Conservation (phyloP, 2,329 filamentous ascomycete genomes). For the Colletotrichum lentis region DNA sequence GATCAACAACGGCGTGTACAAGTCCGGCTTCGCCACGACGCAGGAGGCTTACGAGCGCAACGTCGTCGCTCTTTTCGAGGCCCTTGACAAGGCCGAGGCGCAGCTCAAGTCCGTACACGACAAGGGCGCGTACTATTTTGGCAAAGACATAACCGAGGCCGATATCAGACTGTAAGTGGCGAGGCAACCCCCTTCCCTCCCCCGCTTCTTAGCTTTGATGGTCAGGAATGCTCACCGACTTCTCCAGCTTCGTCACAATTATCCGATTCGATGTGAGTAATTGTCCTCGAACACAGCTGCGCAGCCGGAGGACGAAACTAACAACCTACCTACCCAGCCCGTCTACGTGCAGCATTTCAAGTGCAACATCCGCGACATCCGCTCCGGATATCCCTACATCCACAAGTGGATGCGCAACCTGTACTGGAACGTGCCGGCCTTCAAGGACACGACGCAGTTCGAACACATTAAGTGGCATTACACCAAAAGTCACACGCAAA, state of each 20-base stretch:
- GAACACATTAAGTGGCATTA: slow-evolving; percentile 90
- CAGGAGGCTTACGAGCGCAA: slow-evolving; percentile 83
- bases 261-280: slow-evolving; percentile 70
- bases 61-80: slow-evolving; percentile 74
- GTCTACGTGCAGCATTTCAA: slow-evolving; percentile 91
- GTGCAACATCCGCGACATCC: slow-evolving; percentile 85
- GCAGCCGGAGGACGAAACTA: not conserved
- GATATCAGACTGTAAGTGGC: slow-evolving; percentile 73
- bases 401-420: slow-evolving; percentile 83
- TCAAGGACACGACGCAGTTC: slow-evolving; percentile 85
- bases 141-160: slow-evolving; percentile 77
- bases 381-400: slow-evolving; percentile 80
- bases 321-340: slow-evolving; percentile 46
- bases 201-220: not conserved
- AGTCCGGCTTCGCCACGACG: slow-evolving; percentile 83
- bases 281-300: not conserved
- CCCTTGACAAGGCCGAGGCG: slow-evolving; percentile 78
- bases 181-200: not conserved
- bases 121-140: slow-evolving; percentile 76
- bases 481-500: slow-evolving; percentile 69
- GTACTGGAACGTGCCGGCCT: slow-evolving; percentile 85
- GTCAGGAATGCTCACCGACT: not conserved
- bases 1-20: slow-evolving; percentile 78
- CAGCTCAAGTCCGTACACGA: slow-evolving; percentile 62
- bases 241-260: slow-evolving; percentile 68